These are phyloP conservation scores for Smallanthus sonchifolius DNA, from an alignment of 129 eudicot genomes.

Conservation along the genomic window DNA sequence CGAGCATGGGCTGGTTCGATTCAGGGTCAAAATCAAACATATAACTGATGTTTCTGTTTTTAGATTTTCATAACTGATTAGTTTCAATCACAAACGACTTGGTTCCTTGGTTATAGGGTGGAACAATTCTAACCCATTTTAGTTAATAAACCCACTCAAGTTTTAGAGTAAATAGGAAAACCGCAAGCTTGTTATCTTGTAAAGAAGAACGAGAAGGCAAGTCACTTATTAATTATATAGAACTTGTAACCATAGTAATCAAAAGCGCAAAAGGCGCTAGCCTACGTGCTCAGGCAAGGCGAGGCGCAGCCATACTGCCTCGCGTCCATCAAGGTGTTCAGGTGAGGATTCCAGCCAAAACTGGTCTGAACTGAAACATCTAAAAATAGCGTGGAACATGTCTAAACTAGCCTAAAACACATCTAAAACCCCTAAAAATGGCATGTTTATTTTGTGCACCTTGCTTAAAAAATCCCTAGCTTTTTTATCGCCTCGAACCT, in stretches of 20 bases:
- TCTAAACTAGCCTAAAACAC: too few species aligned
- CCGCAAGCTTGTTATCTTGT: neutral
- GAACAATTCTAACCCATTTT: neutral
- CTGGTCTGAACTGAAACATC: too few species aligned
- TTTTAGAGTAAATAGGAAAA: neutral
- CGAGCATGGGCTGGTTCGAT: neutral
- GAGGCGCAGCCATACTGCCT: too few species aligned
- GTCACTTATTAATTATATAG: neutral
- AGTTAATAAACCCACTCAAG: neutral
- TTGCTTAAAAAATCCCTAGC: too few species aligned
- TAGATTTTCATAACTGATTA: neutral
- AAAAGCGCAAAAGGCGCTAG: too few species aligned
- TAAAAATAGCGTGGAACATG: too few species aligned
- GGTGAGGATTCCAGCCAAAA: too few species aligned
- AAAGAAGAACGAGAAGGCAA: neutral
- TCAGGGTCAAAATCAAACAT: neutral
- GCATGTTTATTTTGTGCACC: too few species aligned
- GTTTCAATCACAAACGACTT: neutral
- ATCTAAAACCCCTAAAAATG: too few species aligned
- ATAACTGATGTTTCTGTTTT: neutral
- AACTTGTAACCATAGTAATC: neutral
- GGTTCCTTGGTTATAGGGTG: neutral
- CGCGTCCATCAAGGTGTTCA: too few species aligned
- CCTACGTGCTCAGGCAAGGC: too few species aligned
- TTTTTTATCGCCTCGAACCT: too few species aligned